Percentiles rank a stretch among this genome's conserved stretches.
These are phyloP conservation scores for Cucumis sativus DNA, from an alignment of 306 rosid genomes.

Conservation along the genomic window DNA sequence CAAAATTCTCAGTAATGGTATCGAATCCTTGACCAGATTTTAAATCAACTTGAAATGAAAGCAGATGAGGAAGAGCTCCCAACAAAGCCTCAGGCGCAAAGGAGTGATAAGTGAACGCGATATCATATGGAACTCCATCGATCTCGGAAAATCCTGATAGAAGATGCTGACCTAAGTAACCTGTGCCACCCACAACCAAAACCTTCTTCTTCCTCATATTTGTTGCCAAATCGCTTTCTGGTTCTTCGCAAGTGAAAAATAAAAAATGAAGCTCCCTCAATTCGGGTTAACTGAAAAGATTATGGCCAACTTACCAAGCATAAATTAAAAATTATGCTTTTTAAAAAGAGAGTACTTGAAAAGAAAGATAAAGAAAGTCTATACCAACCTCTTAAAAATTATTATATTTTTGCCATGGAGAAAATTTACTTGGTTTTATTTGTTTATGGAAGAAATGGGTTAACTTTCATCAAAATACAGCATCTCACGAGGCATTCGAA, in stretches of 20 bases:
- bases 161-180: slow-evolving; percentile 90
- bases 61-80: slow-evolving; percentile 34
- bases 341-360: too few species aligned
- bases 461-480: too few species aligned
- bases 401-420: too few species aligned
- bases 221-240: not conserved
- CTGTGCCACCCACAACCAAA: slow-evolving; percentile 81
- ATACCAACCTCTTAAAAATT: too few species aligned
- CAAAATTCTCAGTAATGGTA: slow-evolving; percentile 45
- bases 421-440: too few species aligned
- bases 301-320: too few species aligned
- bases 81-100: slow-evolving; percentile 42
- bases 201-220: slow-evolving; percentile 33
- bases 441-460: too few species aligned
- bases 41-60: slow-evolving; percentile 57
- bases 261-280: too few species aligned
- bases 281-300: too few species aligned
- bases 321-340: too few species aligned
- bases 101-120: slow-evolving; percentile 63
- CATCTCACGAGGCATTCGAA: too few species aligned
- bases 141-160: slow-evolving; percentile 32
- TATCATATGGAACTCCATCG: slow-evolving; percentile 24
- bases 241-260: not conserved
- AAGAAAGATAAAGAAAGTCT: too few species aligned
- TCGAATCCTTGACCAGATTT: slow-evolving; percentile 64